Evolutionary conservation across 805 yeast genomes (phyloP).

Genomic region (Barnettozyma californica): DNA sequence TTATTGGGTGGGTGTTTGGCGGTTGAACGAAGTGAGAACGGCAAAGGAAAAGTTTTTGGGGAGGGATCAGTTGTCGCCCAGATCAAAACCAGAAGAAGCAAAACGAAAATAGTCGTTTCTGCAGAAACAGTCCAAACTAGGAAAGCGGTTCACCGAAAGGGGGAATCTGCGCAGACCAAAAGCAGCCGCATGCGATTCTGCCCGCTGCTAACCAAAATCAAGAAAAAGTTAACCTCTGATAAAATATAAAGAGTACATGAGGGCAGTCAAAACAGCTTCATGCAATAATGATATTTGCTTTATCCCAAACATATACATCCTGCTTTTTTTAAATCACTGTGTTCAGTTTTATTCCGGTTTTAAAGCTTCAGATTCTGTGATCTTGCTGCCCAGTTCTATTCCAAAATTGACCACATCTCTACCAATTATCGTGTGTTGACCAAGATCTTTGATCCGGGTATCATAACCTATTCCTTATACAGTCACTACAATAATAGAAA

Average conservation of each 20-base stretch:
- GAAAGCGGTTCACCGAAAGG: background rate
- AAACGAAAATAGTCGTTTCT: background rate
- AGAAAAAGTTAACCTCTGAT: too few relatives aligned
- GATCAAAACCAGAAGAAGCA: background rate
- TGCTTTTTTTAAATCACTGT: background rate
- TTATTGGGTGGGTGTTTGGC: background rate
- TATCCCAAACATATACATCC: too few relatives aligned
- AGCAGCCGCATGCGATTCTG: background rate
- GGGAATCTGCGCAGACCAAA: background rate
- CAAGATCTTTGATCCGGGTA: background rate
- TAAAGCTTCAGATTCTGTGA: background rate
- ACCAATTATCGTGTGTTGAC: background rate
- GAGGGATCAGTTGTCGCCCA: background rate
- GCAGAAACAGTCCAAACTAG: background rate
- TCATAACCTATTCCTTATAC: background rate
- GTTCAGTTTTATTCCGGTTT: too few relatives aligned
- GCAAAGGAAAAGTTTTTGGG: slow-evolving; percentile 3
- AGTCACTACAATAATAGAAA: background rate
- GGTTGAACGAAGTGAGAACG: background rate
- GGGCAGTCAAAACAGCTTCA: background rate
- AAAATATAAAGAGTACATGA: background rate
- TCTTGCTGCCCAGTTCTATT: background rate
- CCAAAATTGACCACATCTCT: background rate
- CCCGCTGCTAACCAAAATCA: background rate
- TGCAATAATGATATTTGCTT: background rate